Evolutionary conservation across 345 rosid species (phyloP).

Genomic region (Sonneratia alba): DNA sequence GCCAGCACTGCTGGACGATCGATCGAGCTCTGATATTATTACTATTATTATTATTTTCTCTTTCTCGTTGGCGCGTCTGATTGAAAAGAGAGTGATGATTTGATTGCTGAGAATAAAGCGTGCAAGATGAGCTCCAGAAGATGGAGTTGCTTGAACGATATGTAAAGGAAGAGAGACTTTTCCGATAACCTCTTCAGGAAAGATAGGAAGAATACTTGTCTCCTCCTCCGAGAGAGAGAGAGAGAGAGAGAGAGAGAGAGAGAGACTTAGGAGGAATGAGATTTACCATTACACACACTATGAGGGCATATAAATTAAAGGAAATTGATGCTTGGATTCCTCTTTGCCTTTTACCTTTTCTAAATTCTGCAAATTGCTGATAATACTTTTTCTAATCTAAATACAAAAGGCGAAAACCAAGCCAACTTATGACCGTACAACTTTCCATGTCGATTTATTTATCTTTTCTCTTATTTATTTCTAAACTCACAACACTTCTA

Average conservation of each 20-base stretch:
- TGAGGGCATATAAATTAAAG: slow-evolving; percentile 9
- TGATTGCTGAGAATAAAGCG: slow-evolving; percentile 4
- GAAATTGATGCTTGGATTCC: slow-evolving; percentile 13
- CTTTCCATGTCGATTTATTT: no score
- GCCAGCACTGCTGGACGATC: background rate
- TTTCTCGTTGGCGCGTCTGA: background rate
- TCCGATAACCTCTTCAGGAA: background rate
- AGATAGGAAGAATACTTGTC: background rate
- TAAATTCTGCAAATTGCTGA: no score
- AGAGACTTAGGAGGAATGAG: no score
- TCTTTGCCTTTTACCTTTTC: no score
- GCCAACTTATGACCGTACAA: no score
- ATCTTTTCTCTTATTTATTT: no score
- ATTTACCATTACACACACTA: no score
- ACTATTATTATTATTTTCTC: no score
- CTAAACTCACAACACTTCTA: no score
- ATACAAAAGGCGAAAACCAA: no score
- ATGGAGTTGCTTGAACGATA: background rate
- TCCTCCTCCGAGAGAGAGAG: slow-evolving; percentile 3
- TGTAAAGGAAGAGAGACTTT: slow-evolving; percentile 7
- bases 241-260: slow-evolving; percentile 4
- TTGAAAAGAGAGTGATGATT: background rate
- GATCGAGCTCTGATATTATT: background rate
- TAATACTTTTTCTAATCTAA: no score
- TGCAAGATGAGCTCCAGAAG: slow-evolving; percentile 5